phyloP scores from a whole-genome alignment of 805 yeast genomes.

The Nakazawaea molendinolei region DNA sequence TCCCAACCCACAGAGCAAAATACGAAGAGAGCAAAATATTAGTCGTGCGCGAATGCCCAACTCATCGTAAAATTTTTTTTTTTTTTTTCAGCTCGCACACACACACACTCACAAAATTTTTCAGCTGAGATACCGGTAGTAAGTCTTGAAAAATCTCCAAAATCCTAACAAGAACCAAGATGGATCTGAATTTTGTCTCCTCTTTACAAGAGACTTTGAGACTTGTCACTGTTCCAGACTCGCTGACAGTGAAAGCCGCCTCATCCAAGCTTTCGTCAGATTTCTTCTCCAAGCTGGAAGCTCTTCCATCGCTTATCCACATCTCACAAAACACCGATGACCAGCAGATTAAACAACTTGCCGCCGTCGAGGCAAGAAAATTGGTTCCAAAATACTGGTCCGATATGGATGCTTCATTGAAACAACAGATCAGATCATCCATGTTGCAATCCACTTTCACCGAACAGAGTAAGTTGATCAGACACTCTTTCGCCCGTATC shows the following conservation, averaged over 20 bases:
- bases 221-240: slow-evolving; percentile 77
- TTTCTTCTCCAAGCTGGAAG: slow-evolving; percentile 61
- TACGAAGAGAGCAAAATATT: too few species aligned
- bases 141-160: too few species aligned
- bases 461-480: slow-evolving; percentile 55
- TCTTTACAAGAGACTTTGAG: slow-evolving; percentile 74
- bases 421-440: slow-evolving; percentile 58
- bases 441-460: slow-evolving; percentile 62
- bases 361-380: slow-evolving; percentile 96
- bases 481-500: slow-evolving; percentile 87
- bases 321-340: slow-evolving; percentile 65
- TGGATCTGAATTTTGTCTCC: slow-evolving; percentile 67
- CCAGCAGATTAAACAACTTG: slow-evolving; percentile 76
- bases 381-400: slow-evolving; percentile 70
- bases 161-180: slow-evolving; percentile 19
- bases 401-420: slow-evolving; percentile 37
- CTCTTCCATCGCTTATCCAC: slow-evolving; percentile 79
- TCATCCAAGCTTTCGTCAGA: slow-evolving; percentile 67
- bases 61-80: too few species aligned
- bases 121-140: too few species aligned
- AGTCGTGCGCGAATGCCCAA: too few species aligned
- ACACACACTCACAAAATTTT: too few species aligned
- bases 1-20: too few species aligned
- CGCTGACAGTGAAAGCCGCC: slow-evolving; percentile 76
- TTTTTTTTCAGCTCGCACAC: too few species aligned